Percentiles rank a stretch among this genome's conserved stretches.
phyloP scores from a whole-genome alignment of 192 early-diverging fungal genomes.

The Coemansia sp. region DNA sequence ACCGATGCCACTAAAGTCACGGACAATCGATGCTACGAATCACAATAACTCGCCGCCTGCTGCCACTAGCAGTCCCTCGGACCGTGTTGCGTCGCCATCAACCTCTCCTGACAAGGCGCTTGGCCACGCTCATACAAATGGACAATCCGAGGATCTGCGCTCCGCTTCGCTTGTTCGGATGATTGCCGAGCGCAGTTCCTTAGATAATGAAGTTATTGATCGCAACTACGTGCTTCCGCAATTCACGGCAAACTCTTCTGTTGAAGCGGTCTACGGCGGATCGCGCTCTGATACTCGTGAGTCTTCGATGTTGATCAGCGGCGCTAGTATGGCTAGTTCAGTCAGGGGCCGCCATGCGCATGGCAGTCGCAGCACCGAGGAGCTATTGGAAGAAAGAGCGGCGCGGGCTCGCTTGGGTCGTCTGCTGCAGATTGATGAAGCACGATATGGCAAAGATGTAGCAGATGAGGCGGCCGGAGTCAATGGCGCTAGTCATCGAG shows the following conservation, averaged over 20 bases:
- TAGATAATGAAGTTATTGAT: slow-evolving; percentile 14
- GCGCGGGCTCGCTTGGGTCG: slow-evolving; percentile 8
- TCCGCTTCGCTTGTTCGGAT: neutral
- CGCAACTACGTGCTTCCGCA: slow-evolving; percentile 18
- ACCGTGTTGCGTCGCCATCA: neutral
- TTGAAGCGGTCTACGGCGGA: slow-evolving; percentile 55
- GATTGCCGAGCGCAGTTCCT: neutral
- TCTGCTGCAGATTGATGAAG: neutral
- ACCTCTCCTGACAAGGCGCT: neutral
- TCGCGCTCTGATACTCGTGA: slow-evolving; percentile 35
- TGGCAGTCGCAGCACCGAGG: slow-evolving; percentile 2
- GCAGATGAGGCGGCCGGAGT: neutral
- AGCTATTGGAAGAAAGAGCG: neutral
- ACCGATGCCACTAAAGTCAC: neutral
- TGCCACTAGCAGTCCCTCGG: neutral
- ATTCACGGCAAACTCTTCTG: slow-evolving; percentile 40
- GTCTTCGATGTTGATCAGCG: slow-evolving; percentile 12
- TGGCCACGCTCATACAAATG: neutral
- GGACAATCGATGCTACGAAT: neutral
- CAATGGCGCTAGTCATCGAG: neutral
- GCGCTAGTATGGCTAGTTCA: slow-evolving; percentile 3
- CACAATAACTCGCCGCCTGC: neutral
- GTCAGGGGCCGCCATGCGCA: neutral
- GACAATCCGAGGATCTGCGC: neutral
- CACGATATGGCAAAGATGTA: neutral